Evolutionary conservation across 768 basidiomycete genomes (phyloP).

Genomic region (Mycena maculata): DNA sequence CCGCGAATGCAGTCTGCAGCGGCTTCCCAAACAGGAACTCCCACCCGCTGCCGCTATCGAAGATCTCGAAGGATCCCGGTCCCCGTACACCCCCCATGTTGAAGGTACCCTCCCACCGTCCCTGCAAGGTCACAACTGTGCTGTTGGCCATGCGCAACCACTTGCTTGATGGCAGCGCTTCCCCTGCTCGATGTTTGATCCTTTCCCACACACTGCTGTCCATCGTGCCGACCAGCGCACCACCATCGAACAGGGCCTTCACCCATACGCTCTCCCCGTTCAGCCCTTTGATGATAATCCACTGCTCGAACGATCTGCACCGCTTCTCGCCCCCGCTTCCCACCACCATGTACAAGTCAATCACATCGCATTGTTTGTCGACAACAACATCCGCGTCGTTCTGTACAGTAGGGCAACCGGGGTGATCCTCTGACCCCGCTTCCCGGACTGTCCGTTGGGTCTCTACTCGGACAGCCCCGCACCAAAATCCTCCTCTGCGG

Average conservation of each 20-base stretch:
- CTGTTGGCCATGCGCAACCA: slow-evolving; percentile 53
- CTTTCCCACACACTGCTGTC: slow-evolving; percentile 30
- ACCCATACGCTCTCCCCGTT: slow-evolving; percentile 33
- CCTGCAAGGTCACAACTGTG: slow-evolving; percentile 28
- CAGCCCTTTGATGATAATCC: slow-evolving; percentile 28
- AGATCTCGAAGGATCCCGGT: no score
- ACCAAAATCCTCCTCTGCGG: slow-evolving; percentile 37
- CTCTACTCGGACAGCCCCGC: no score
- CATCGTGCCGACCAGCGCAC: slow-evolving; percentile 46
- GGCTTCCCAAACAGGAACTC: no score
- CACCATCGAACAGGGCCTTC: slow-evolving; percentile 42
- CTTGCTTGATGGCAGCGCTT: neutral
- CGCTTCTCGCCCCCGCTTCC: slow-evolving; percentile 6
- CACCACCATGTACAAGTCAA: slow-evolving; percentile 28
- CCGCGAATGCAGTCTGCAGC: slow-evolving; percentile 28
- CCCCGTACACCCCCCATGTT: slow-evolving; percentile 18
- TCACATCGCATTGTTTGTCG: slow-evolving; percentile 3
- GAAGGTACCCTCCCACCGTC: slow-evolving; percentile 37
- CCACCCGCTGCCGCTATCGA: no score
- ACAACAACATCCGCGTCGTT: neutral
- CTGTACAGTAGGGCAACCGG: slow-evolving; percentile 24
- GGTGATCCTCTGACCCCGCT: slow-evolving; percentile 7
- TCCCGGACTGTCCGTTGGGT: slow-evolving; percentile 16
- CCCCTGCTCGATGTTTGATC: slow-evolving; percentile 29
- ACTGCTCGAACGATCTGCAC: slow-evolving; percentile 39